These are phyloP conservation scores for Vigna unguiculata DNA, from an alignment of 306 rosid genomes.

Conservation along the genomic window DNA sequence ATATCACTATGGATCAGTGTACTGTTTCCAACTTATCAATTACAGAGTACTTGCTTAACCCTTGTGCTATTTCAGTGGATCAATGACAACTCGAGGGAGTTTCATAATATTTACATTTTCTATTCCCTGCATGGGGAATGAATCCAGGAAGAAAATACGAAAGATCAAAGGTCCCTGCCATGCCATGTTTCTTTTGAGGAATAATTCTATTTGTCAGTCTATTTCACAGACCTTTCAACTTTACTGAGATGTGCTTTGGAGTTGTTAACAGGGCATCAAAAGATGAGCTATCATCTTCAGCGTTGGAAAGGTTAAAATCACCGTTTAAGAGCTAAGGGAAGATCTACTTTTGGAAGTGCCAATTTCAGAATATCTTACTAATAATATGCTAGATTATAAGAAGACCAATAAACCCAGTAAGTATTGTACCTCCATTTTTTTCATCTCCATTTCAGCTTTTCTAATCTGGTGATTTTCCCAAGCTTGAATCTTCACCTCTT, in stretches of 20 bases:
- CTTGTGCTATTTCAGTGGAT: conserved; percentile 16
- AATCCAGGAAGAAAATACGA: conserved; percentile 20
- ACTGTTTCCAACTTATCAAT: conserved; percentile 39
- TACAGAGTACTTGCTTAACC: not conserved
- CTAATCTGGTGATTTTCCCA: conserved; percentile 96
- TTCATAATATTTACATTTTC: conserved; percentile 6
- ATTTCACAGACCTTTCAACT: conserved; percentile 43
- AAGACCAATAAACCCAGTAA: not conserved
- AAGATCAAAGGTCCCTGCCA: conserved; percentile 30
- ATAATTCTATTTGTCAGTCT: conserved; percentile 51
- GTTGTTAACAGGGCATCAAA: conserved; percentile 31
- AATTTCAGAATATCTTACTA: conserved; percentile 3
- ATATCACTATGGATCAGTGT: conserved; percentile 32
- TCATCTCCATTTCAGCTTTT: conserved; percentile 96
- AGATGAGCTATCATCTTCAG: conserved; percentile 44
- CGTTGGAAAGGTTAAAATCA: not conserved
- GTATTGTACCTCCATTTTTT: conserved; percentile 86
- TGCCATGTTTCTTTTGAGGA: conserved; percentile 41
- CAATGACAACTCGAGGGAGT: conserved; percentile 23
- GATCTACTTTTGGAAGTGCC: conserved; percentile 6
- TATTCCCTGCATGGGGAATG: conserved; percentile 28
- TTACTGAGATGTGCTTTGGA: not conserved
- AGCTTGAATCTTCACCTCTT: conserved; percentile 94
- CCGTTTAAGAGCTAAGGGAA: not conserved
- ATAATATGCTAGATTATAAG: not conserved